A percentile compares a stretch with the other conserved stretches of the same genome.
Evolutionary conservation across 2,329 filamentous ascomycete species (phyloP).

Genomic region (Epichloe baconii): DNA sequence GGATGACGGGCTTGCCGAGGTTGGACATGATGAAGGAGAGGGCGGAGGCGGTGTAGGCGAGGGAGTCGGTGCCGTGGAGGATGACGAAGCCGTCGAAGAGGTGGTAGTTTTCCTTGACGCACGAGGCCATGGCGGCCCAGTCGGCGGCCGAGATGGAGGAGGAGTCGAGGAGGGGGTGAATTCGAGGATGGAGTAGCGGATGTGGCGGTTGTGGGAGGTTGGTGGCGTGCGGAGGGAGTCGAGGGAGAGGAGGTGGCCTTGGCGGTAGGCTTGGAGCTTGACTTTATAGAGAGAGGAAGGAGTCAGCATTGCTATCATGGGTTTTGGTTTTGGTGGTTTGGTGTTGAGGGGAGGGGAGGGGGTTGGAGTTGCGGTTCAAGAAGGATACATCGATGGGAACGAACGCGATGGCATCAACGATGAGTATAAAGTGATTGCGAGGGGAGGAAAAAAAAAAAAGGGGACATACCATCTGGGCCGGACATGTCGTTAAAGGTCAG

Average conservation of each 20-base stretch:
- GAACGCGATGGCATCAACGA: not conserved
- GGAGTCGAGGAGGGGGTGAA: slow-evolving; percentile 75
- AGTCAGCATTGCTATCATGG: not conserved
- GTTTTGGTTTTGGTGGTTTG: not conserved
- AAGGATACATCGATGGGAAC: no score
- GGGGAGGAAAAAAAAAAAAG: not conserved
- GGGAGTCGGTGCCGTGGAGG: slow-evolving; percentile 79
- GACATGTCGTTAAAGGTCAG: slow-evolving; percentile 70
- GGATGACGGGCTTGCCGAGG: slow-evolving; percentile 78
- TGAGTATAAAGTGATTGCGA: not conserved
- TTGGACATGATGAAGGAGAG: slow-evolving; percentile 89
- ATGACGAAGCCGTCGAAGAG: slow-evolving; percentile 86
- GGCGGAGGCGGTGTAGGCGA: slow-evolving; percentile 81
- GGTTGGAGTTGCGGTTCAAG: not conserved
- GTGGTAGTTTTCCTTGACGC: slow-evolving; percentile 75
- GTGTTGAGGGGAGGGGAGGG: not conserved
- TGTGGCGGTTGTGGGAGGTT: slow-evolving; percentile 66
- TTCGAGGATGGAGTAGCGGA: slow-evolving; percentile 74
- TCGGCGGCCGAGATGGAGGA: slow-evolving; percentile 78
- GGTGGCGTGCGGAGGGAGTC: slow-evolving; percentile 66
- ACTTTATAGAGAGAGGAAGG: slow-evolving; percentile 16
- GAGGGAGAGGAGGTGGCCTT: slow-evolving; percentile 37
- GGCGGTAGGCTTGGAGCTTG: slow-evolving; percentile 36
- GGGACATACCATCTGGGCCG: slow-evolving; percentile 6
- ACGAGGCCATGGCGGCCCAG: slow-evolving; percentile 71